Base-by-base conservation (phyloP, 2,329 filamentous ascomycete genomes). In the Hirsutella thompsonii region DNA sequence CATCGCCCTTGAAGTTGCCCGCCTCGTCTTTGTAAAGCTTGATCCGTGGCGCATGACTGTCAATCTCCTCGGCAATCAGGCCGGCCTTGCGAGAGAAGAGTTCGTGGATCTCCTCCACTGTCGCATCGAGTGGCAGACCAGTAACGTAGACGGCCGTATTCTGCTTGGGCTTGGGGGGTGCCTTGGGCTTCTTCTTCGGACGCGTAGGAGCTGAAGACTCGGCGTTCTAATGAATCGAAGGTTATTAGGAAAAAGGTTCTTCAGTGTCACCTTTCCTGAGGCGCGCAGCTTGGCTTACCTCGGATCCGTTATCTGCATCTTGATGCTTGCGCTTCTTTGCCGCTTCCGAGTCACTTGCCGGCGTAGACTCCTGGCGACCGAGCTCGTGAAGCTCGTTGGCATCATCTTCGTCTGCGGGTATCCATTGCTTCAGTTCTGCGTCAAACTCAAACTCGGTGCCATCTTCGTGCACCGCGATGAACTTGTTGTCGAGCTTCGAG, bases 71-170 rank as follows among this genome's bases (percentile, higher is more conserved):
- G 38, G 90, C 87, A 48, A 98, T 89, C 49, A 96, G 83, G 45
- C 89, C 89, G 54, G 77, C 93, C 58, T 86, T 90, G 47, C 74
- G 67, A 38, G 81, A 86, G 66, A 98, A 98, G 21, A 85, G 70
- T 20, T 87, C 76, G 49, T 83, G 74, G 14, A 98, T 78, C 64
- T 98, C 92, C 23, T 83, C 76, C 34, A 81, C 68, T 1, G 82
- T 85, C 35, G 78, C 82, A 58, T 96, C 86, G 32, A 70, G 62
- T 0, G 92, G 93, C 4, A 98, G 74, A 11, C 84, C 86, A 4
- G 88, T 94, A 37, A 95, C 83, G 64, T 90, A 98, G 48, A 98
- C 76, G 34, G 90, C 90, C 5, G 85, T 94, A 59, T 95, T 96
- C 51, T 89, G 70, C 45, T 68, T 68, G 13, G 71, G 69, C 47